Percentiles rank a stretch among this genome's conserved stretches.
phyloP scores from a whole-genome alignment of 768 basidiomycete genomes.

The Amanita thiersii region DNA sequence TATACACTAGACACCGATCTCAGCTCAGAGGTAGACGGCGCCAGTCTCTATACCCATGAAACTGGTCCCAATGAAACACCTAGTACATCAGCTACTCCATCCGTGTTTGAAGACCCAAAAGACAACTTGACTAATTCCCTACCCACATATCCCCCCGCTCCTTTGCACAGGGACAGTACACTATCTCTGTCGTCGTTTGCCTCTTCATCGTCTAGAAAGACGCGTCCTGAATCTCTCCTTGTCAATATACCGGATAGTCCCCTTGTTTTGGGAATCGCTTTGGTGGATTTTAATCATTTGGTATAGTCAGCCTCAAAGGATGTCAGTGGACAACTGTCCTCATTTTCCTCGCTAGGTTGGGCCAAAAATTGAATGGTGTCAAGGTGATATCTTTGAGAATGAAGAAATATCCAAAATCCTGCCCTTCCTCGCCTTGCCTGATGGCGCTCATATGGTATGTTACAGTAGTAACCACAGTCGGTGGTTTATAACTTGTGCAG shows the following conservation, averaged over 20 bases:
- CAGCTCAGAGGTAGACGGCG: slow-evolving; percentile 44
- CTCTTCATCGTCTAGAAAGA: slow-evolving; percentile 60
- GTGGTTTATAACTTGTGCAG: slow-evolving; percentile 1
- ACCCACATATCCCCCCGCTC: slow-evolving; percentile 55
- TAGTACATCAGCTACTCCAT: slow-evolving; percentile 42
- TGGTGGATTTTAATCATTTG: slow-evolving; percentile 95
- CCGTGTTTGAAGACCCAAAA: slow-evolving; percentile 33
- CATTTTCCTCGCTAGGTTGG: slow-evolving; percentile 56
- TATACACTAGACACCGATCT: slow-evolving; percentile 48
- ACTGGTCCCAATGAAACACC: slow-evolving; percentile 36
- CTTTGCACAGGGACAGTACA: slow-evolving; percentile 34
- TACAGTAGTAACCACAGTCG: background rate
- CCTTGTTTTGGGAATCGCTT: slow-evolving; percentile 75
- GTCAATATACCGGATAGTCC: slow-evolving; percentile 51
- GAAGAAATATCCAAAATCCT: slow-evolving; percentile 80
- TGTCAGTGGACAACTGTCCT: slow-evolving; percentile 5
- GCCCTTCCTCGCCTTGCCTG: slow-evolving; percentile 93
- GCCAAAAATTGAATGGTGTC: slow-evolving; percentile 80
- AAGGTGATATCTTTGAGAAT: slow-evolving; percentile 75
- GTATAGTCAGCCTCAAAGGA: slow-evolving; percentile 31
- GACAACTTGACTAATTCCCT: slow-evolving; percentile 20
- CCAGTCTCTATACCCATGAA: slow-evolving; percentile 39
- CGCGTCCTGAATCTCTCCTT: slow-evolving; percentile 72
- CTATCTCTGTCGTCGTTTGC: slow-evolving; percentile 57
- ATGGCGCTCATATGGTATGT: slow-evolving; percentile 90